Base-by-base conservation (phyloP, 371 early-diverging fungal species). In the Rhizopus delemar region DNA sequence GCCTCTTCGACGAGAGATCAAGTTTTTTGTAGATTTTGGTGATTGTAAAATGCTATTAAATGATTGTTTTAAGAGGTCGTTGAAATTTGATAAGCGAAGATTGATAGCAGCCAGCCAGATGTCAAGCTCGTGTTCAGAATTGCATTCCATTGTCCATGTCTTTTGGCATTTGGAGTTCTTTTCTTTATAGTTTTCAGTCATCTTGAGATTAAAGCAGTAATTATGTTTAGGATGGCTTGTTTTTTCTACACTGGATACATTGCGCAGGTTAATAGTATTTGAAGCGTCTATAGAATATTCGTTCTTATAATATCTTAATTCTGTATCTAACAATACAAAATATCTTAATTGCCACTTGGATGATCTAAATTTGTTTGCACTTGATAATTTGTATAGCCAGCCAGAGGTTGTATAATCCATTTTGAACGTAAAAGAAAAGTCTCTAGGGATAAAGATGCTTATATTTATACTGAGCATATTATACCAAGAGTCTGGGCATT, bases 301-400 rank as follows among this genome's bases (percentile, higher is more conserved):
- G 28, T 63, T 59, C 45, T 68, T 69, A 32, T 77, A 77, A 46
- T 71, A 77, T 13, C 77, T 62, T 16, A 77, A 29, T 55, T 77
- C 74, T 28, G 70, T 65, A 61, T 68, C 77, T 12, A 74, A 53
- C 28, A 77, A 51, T 7, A 77, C 71, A 38, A 77, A 71, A 41
- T 64, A 77, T 2, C 77, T 64, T 39, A 62, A 58, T 43, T 70
- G 70, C 77, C 77, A 77, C n/a, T 68, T 54, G 7, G 60, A 60
- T 12, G 60, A 33, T 35, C 66, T 62, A 56, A 71, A 61, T 8
- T 67, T 34, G 51, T 57, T 66, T 11, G 49, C 34, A 8, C 54
- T 63, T 31, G 62, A 61, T 36, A 68, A 49, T 49, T 71, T 69
- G 28, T 41, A 48, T 46, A 70, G 55, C 70, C 71, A 70, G 11